phyloP scores from a whole-genome alignment of 768 basidiomycete species.

The Podaxis rugospora region DNA sequence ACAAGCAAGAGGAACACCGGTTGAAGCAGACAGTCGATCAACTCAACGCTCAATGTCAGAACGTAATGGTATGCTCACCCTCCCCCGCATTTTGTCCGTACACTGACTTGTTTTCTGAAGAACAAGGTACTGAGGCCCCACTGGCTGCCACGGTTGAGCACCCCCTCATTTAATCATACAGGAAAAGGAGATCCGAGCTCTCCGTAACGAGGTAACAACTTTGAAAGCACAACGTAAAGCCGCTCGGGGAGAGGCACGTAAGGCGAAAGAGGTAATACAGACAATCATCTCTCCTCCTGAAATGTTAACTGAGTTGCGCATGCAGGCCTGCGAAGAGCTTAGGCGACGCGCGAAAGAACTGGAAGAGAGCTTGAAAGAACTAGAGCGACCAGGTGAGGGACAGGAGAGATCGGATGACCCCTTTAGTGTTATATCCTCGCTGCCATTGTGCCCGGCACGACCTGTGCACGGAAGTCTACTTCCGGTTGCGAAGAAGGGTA shows the following conservation, averaged over 20 bases:
- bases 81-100: neutral
- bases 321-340: neutral
- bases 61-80: neutral
- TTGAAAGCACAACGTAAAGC: neutral
- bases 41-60: neutral
- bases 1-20: neutral
- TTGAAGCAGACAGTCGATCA: neutral
- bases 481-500: neutral
- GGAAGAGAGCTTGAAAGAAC: neutral
- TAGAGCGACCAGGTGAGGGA: neutral
- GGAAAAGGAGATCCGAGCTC: neutral
- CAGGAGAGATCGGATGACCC: neutral
- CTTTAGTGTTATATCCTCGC: neutral
- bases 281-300: neutral
- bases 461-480: neutral
- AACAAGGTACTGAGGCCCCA: neutral
- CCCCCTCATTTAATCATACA: neutral
- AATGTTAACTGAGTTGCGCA: neutral
- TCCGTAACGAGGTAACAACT: neutral
- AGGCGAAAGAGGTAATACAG: neutral
- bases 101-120: neutral
- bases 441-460: neutral
- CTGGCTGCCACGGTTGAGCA: neutral
- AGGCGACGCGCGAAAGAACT: neutral
- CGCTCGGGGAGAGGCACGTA: neutral